Conservation (phyloP, 495 filamentous ascomycete genomes). For the Penicillium longicatenatum region DNA sequence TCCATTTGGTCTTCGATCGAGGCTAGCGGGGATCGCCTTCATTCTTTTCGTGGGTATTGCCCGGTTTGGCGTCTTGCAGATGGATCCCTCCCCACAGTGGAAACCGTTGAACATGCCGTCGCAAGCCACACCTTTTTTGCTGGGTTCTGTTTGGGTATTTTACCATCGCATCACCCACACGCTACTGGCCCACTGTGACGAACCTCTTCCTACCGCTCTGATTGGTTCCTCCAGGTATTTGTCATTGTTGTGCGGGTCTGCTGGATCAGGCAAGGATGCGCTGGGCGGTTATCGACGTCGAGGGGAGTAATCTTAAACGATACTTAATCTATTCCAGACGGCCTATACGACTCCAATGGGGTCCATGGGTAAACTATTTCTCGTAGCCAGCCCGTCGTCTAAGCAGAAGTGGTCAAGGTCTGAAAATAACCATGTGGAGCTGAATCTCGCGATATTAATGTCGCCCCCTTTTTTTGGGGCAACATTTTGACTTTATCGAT, state of each 20-base stretch:
- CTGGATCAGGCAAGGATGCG: constrained; percentile 33
- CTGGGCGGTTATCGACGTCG: constrained; percentile 20
- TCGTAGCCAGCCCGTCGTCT: no score
- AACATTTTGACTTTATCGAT: not conserved
- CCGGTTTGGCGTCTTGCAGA: constrained; percentile 24
- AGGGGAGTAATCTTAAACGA: constrained; percentile 6
- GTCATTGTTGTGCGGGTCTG: constrained; percentile 32
- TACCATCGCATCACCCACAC: constrained; percentile 7
- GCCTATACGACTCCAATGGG: not conserved
- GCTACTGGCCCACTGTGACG: constrained; percentile 11
- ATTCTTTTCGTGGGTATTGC: constrained; percentile 19
- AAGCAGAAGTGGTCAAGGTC: no score
- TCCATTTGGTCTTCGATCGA: constrained; percentile 17
- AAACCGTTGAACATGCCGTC: constrained; percentile 31
- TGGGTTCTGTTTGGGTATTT: not conserved
- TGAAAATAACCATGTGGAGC: not conserved
- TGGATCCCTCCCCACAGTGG: constrained; percentile 20
- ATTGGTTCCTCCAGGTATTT: constrained; percentile 36
- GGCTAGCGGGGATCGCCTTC: constrained; percentile 26
- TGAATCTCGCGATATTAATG: not conserved
- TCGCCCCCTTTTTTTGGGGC: not conserved
- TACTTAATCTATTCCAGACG: constrained; percentile 28
- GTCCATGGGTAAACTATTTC: not conserved
- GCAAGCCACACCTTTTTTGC: constrained; percentile 28
- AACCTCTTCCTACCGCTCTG: not conserved